Percentiles rank a stretch among this genome's conserved stretches.
Evolutionary conservation across 2,329 filamentous ascomycete genomes (phyloP).

Genomic region (Rugonectria rugulosa): DNA sequence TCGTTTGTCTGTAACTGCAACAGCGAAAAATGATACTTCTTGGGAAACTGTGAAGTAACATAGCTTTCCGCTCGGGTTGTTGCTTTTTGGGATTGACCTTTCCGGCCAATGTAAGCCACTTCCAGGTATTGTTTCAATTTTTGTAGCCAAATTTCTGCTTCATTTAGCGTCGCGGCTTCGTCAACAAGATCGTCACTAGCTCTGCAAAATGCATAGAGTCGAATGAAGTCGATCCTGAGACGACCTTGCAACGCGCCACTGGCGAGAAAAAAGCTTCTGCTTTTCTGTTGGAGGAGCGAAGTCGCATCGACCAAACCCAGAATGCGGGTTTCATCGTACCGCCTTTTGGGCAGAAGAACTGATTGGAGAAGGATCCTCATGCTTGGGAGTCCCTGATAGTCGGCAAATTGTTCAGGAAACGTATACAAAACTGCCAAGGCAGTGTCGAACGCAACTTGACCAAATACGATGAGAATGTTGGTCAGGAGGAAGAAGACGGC

Average conservation of each 20-base stretch:
- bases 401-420: slow-evolving; percentile 65
- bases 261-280: slow-evolving; percentile 77
- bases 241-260: too few species aligned
- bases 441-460: slow-evolving; percentile 73
- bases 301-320: too few species aligned
- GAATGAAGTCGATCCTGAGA: slow-evolving; percentile 70
- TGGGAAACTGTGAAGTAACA: slow-evolving; percentile 60
- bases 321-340: too few species aligned
- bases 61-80: too few species aligned
- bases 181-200: slow-evolving; percentile 78
- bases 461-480: slow-evolving; percentile 74
- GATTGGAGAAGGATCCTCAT: slow-evolving; percentile 60
- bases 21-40: slow-evolving; percentile 60
- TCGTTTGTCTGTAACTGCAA: slow-evolving; percentile 64
- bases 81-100: slow-evolving; percentile 3
- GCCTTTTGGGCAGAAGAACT: slow-evolving; percentile 43
- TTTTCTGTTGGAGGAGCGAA: slow-evolving; percentile 63
- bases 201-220: slow-evolving; percentile 77
- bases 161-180: slow-evolving; percentile 59
- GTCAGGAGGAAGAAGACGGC: slow-evolving; percentile 77
- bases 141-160: slow-evolving; percentile 65
- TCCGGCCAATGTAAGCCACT: slow-evolving; percentile 42
- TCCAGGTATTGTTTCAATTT: slow-evolving; percentile 66
- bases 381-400: slow-evolving; percentile 53
- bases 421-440: slow-evolving; percentile 70